A percentile compares a stretch with the other conserved stretches of the same genome.
Conservation (phyloP, 352 stramenopile genomes). For the Globisporangium echinulatum region DNA sequence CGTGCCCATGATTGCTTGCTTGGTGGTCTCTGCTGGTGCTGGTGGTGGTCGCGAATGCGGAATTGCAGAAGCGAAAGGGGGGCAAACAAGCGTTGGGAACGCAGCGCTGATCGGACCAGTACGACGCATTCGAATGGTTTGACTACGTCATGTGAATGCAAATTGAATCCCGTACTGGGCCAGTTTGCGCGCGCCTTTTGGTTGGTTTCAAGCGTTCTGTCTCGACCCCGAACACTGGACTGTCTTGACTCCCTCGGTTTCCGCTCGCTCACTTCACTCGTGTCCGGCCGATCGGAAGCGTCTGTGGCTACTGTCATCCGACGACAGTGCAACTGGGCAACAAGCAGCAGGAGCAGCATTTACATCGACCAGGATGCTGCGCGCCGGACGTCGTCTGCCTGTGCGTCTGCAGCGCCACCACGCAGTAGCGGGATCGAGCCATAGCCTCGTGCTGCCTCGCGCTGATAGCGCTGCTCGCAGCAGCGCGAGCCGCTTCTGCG, state of each 20-base stretch:
- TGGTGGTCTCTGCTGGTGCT: conserved; percentile 8
- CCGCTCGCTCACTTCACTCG: too few relatives aligned
- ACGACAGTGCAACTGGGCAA: neutral
- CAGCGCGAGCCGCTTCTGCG: conserved; percentile 3
- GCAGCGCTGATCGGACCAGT: too few relatives aligned
- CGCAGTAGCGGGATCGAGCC: neutral
- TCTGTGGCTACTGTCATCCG: too few relatives aligned
- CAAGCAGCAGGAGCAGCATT: neutral
- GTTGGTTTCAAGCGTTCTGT: neutral
- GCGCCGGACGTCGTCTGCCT: conserved; percentile 15
- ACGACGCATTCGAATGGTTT: too few relatives aligned
- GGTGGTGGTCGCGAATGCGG: conserved; percentile 5
- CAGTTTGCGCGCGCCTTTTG: neutral
- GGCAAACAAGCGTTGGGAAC: neutral
- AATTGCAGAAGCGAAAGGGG: neutral
- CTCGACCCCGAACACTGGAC: too few relatives aligned
- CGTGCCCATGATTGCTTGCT: conserved; percentile 52
- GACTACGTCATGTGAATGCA: neutral
- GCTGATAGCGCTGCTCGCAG: neutral
- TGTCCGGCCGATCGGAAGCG: too few relatives aligned
- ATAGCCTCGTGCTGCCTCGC: conserved; percentile 1
- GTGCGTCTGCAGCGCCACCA: conserved; percentile 9
- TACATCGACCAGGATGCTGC: conserved; percentile 10
- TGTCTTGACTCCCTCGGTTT: too few relatives aligned
- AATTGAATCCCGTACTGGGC: neutral